phyloP scores from a whole-genome alignment of 495 filamentous ascomycete species.

The Cairneyella variabilis region DNA sequence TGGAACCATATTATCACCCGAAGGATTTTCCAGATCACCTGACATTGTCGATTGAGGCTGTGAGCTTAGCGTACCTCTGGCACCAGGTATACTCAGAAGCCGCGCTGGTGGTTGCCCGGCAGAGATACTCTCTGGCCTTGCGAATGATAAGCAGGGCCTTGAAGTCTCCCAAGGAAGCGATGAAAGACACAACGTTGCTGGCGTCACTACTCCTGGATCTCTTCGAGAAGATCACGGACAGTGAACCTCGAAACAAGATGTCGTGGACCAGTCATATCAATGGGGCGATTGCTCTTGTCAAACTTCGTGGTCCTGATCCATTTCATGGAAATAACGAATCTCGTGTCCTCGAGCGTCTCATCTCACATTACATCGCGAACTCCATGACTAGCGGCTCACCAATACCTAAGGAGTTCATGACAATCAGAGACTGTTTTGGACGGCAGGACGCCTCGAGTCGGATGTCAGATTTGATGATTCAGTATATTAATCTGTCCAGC shows the following conservation, averaged over 20 bases:
- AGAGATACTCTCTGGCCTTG: slow-evolving; percentile 9
- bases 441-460: not conserved
- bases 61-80: slow-evolving; percentile 12
- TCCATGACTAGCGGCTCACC: not conserved
- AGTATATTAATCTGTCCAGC: slow-evolving; percentile 21
- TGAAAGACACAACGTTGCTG: slow-evolving; percentile 54
- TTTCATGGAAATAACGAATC: slow-evolving; percentile 34
- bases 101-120: not conserved
- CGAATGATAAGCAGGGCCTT: slow-evolving; percentile 9
- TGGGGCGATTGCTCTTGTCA: slow-evolving; percentile 53
- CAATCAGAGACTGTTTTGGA: slow-evolving; percentile 17
- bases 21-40: not conserved
- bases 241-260: slow-evolving; percentile 23
- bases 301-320: slow-evolving; percentile 50
- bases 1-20: slow-evolving; percentile 4
- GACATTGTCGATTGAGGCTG: slow-evolving; percentile 4
- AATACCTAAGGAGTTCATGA: slow-evolving; percentile 10
- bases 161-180: not conserved
- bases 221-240: slow-evolving; percentile 46
- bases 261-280: slow-evolving; percentile 56
- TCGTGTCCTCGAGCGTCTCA: slow-evolving; percentile 4
- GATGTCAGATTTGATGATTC: slow-evolving; percentile 21
- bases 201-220: slow-evolving; percentile 54
- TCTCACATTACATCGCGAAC: not conserved
- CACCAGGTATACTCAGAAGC: slow-evolving; percentile 4